Evolutionary conservation across 1,284 basidiomycete genomes (phyloP).

Genomic region (Leucoagaricus sp.): DNA sequence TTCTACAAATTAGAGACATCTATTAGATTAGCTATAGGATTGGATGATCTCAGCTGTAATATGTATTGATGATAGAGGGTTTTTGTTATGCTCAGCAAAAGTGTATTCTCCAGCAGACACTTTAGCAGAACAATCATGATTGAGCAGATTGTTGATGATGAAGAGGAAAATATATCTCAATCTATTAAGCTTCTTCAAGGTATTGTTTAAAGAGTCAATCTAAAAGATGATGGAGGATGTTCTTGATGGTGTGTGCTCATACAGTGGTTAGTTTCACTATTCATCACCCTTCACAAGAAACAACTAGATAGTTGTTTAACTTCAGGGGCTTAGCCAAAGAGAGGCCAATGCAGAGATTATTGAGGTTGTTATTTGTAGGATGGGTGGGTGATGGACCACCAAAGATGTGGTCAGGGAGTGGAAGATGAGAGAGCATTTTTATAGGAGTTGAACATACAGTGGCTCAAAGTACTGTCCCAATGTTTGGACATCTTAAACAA

Average conservation of each 20-base stretch:
- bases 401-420: constrained; percentile 2
- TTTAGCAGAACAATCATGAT: constrained; percentile 47
- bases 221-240: constrained; percentile 23
- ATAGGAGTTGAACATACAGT: no score
- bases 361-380: not conserved
- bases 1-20: constrained; percentile 40
- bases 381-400: not conserved
- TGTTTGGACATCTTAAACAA: no score
- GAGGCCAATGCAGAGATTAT: constrained; percentile 24
- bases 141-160: constrained; percentile 27
- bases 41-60: not conserved
- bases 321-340: constrained; percentile 22
- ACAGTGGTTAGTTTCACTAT: constrained; percentile 22
- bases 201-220: constrained; percentile 11
- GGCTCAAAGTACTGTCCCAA: no score
- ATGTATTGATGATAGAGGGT: constrained; percentile 36
- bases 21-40: constrained; percentile 15
- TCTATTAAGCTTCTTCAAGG: not conserved
- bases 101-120: constrained; percentile 49
- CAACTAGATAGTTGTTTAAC: constrained; percentile 22
- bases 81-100: constrained; percentile 39
- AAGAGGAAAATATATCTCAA: constrained; percentile 24
- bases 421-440: not conserved
- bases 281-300: constrained; percentile 18
- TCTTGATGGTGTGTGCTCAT: constrained; percentile 20